Evolutionary conservation across 176 grass and related monocot genomes (phyloP).

Genomic region (Dendrocalamus sinicus): DNA sequence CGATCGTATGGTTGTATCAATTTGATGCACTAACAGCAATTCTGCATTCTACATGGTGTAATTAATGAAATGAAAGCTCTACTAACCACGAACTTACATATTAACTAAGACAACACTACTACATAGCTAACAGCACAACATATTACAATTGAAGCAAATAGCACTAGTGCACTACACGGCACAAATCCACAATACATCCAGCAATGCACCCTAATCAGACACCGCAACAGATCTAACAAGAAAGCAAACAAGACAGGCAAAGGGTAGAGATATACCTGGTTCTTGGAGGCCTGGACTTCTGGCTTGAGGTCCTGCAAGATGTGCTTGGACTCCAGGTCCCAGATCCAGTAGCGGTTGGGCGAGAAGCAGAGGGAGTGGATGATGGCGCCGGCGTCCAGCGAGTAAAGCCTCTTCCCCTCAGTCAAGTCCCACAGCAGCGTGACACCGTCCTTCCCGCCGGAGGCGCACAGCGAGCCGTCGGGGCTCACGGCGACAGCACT

Average conservation of each 20-base stretch:
- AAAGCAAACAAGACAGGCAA: background rate
- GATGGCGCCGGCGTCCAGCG: slow-evolving; percentile 55
- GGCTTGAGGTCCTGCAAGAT: slow-evolving; percentile 76
- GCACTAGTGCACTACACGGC: too few species aligned
- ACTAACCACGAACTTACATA: background rate
- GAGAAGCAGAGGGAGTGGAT: slow-evolving; percentile 81
- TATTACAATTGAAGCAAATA: background rate
- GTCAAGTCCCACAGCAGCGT: slow-evolving; percentile 58
- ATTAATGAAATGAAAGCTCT: background rate
- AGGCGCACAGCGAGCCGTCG: slow-evolving; percentile 65
- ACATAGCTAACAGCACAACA: background rate
- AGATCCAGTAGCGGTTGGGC: slow-evolving; percentile 77
- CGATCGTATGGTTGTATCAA: background rate
- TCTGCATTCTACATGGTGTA: background rate
- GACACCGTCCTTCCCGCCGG: slow-evolving; percentile 62
- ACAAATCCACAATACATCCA: background rate
- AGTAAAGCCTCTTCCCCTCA: slow-evolving; percentile 60
- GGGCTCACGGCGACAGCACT: slow-evolving; percentile 68
- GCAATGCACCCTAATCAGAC: background rate
- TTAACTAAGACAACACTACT: background rate
- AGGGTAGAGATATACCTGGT: slow-evolving; percentile 38
- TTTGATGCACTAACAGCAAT: background rate
- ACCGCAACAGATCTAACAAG: background rate
- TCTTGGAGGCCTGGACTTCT: slow-evolving; percentile 57
- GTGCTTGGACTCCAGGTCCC: slow-evolving; percentile 70